Evolutionary conservation across 345 rosid species (phyloP).

Genomic region (Populus nigra): DNA sequence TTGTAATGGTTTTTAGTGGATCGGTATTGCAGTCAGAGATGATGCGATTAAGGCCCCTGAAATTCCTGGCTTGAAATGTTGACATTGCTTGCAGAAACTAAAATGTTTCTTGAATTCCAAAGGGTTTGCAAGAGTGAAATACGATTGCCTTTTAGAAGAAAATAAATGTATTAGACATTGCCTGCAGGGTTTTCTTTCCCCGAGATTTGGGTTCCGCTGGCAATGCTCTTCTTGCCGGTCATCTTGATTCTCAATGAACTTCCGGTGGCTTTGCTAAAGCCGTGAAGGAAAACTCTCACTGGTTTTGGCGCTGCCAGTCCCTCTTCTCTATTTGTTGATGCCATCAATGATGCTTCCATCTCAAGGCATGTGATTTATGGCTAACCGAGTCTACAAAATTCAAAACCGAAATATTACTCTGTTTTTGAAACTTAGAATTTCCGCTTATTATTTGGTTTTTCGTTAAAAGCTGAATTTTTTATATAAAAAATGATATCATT

Average conservation of each 20-base stretch:
- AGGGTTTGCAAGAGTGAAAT: background rate
- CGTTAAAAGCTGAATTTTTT: too few relatives aligned
- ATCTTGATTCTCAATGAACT: constrained; percentile 23
- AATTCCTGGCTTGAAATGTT: background rate
- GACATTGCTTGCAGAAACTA: background rate
- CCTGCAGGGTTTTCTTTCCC: constrained; percentile 90
- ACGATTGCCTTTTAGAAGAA: background rate
- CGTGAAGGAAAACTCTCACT: background rate
- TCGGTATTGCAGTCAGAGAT: background rate
- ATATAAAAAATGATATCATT: too few relatives aligned
- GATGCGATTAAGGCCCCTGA: background rate
- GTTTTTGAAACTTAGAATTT: too few relatives aligned
- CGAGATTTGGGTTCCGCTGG: constrained; percentile 77
- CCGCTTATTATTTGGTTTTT: too few relatives aligned
- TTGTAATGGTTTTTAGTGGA: background rate
- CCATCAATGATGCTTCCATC: background rate
- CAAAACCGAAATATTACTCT: too few relatives aligned
- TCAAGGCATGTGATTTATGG: background rate
- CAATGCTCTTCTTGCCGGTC: constrained; percentile 64
- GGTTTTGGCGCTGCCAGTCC: background rate
- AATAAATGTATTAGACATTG: background rate
- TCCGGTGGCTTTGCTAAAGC: background rate
- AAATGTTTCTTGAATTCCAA: background rate
- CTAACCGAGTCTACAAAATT: too few relatives aligned
- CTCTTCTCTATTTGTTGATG: background rate